Base-by-base conservation (phyloP, 495 filamentous ascomycete genomes). In the Aspergillus sclerotioniger region DNA sequence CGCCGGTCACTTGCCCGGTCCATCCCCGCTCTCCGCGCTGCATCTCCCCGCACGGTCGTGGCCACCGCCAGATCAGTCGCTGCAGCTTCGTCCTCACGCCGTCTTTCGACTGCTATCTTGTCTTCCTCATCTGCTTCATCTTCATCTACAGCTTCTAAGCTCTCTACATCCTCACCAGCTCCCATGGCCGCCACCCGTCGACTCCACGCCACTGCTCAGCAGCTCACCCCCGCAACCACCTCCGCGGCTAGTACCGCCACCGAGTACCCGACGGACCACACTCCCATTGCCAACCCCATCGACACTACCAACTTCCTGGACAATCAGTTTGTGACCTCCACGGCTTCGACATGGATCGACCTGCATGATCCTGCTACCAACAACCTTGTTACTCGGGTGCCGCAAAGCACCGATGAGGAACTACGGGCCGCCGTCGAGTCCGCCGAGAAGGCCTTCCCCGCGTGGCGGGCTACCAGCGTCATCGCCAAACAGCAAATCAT, bases 381-480 rank as follows among this genome's bases (percentile, higher is more conserved):
- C 80, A 94, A 96, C 68, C 85, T 99, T 48, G 90, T 99, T 32
- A 98, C 94, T 9, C 89, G 95, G n/a, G 94, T 99, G 32, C 94
- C 94, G 20, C 92, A 98, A 73, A 93, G 88, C 67, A 97, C 94
- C 8, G 83, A 92, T 72, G 90, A 80, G 64, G 94, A 99, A 76
- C 83, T 99, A 53, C 79, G 84, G 63, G 92, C 92, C 33, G 93
- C 91, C 29, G 91, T 97, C 43, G 84, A 86, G 60, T 91, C 89
- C 62, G 95, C 94, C 32, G 71, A 92, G 78, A 89, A 88, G 77
- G 94, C 94, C 5, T 99, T 96, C 74, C 89, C 90, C 54, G 79
- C 80, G 54, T 99, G 94, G 94, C 85, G 82, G 62, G 80, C 85
- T 41, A 96, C 87, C 16, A 93, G 88, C 71, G 80, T 98, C 52